These are phyloP conservation scores for Linnemannia exigua DNA, from an alignment of 192 early-diverging fungal genomes.

Conservation along the genomic window DNA sequence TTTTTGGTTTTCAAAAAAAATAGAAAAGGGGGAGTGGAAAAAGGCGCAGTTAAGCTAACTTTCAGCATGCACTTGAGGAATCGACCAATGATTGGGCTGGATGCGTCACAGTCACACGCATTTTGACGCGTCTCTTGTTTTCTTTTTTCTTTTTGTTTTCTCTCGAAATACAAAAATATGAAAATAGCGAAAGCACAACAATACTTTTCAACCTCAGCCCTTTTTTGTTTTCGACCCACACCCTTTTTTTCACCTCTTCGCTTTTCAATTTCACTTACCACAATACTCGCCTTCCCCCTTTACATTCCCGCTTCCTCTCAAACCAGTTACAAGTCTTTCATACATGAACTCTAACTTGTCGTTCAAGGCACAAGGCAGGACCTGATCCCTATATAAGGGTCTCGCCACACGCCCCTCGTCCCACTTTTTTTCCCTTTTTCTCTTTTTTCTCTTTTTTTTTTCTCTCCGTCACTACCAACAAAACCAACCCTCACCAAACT, in stretches of 20 bases:
- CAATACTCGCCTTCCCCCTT: background rate
- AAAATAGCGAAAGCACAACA: too few species aligned
- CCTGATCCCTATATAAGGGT: constrained; percentile 21
- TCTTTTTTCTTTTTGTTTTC: background rate
- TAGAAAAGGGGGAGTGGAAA: background rate
- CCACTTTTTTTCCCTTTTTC: constrained; percentile 11
- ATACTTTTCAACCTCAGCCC: too few species aligned
- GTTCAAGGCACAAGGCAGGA: background rate
- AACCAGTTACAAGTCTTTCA: background rate
- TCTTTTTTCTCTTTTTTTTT: background rate
- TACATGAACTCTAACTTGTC: background rate
- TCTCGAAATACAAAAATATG: background rate
- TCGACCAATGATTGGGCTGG: background rate
- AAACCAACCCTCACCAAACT: background rate
- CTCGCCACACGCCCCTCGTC: background rate
- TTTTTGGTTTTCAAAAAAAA: background rate
- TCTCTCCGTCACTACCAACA: background rate
- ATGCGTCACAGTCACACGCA: background rate
- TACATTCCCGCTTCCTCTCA: constrained; percentile 9
- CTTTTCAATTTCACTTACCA: background rate
- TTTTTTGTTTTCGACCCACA: background rate
- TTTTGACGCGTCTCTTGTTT: background rate
- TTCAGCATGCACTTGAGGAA: background rate
- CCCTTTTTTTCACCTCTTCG: background rate
- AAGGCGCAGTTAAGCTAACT: constrained; percentile 1